These are phyloP conservation scores for Rhizophagus sp. DNA, from an alignment of 192 early-diverging fungal genomes.

Conservation along the genomic window DNA sequence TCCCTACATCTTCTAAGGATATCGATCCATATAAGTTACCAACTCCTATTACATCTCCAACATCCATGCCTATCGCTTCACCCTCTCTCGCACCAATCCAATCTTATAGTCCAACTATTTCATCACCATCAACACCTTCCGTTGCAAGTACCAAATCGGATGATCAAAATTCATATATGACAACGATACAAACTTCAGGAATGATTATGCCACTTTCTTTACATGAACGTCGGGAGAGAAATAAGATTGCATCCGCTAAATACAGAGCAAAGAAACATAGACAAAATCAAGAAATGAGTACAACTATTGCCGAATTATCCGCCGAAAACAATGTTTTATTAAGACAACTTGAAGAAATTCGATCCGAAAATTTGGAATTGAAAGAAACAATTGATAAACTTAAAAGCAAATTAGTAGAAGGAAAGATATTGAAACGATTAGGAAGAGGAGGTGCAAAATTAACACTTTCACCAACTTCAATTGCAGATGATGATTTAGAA, in stretches of 20 bases:
- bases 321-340: conserved; percentile 48
- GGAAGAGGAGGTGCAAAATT: conserved; percentile 36
- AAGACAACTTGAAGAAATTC: conserved; percentile 49
- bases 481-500: not conserved
- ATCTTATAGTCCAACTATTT: not conserved
- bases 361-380: conserved; percentile 49
- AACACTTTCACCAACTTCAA: not conserved
- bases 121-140: not conserved
- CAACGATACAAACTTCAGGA: not conserved
- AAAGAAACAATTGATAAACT: conserved; percentile 50
- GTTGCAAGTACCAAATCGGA: not conserved
- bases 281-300: conserved; percentile 57
- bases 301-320: conserved; percentile 45
- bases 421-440: conserved; percentile 56
- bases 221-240: conserved; percentile 54
- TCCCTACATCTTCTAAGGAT: too few species aligned
- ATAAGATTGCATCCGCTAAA: conserved; percentile 63
- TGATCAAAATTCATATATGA: conserved; percentile 13
- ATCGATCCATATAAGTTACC: not conserved
- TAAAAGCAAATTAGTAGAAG: conserved; percentile 52
- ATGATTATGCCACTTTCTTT: conserved; percentile 41
- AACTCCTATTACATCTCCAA: conserved; percentile 6
- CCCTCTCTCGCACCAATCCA: not conserved
- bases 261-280: conserved; percentile 62
- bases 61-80: not conserved